Base-by-base conservation (phyloP, 2,329 filamentous ascomycete genomes). In the Fusarium mundagurra region DNA sequence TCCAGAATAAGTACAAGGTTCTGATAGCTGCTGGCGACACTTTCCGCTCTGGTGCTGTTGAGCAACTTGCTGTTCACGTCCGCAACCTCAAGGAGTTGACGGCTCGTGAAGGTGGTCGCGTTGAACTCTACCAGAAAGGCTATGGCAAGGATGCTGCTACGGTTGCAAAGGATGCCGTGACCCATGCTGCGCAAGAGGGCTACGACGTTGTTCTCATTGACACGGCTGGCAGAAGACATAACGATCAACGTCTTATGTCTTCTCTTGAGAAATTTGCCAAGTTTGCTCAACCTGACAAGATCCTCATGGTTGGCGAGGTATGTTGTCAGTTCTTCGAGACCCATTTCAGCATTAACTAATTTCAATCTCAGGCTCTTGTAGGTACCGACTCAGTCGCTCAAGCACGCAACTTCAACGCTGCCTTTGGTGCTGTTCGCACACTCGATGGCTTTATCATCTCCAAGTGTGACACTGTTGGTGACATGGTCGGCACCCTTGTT, bases 381-480 rank as follows among this genome's bases (percentile, higher is more conserved):
- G 96, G 96, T 67, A 98, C 94, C 9, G 97, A 99, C 83, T 95
- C 93, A 8, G 96, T 99, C 29, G 94, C 95, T 54, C 96, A 99
- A 84, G 96, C 97, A 8, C 90, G 95, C 78, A 98, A 98, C 85
- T 99, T 99, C 86, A 98, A 98, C 81, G 91, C 92, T 43, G 93
- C 94, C 5, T 98, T 99, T 84, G 97, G 96, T 38, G 87, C 90
- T 10, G 92, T 91, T 20, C 88, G 96, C 65, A 90, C 90, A 34
- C 88, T 99, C 43, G 97, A 99, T 83, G 96, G 96, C 11, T 99
- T 99, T 83, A 98, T 99, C 81, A 98, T 99, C 78, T 96, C 93
- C 69, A 99, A 99, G 84, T 98, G 96, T 82, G 96, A 99, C 85
- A 99, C 96, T 0, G 97, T 99, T 43, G 97, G 96, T n/a, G 96